These are phyloP conservation scores for Orobanche coerulescens DNA, from an alignment of 257 asterid genomes.

Conservation along the genomic window DNA sequence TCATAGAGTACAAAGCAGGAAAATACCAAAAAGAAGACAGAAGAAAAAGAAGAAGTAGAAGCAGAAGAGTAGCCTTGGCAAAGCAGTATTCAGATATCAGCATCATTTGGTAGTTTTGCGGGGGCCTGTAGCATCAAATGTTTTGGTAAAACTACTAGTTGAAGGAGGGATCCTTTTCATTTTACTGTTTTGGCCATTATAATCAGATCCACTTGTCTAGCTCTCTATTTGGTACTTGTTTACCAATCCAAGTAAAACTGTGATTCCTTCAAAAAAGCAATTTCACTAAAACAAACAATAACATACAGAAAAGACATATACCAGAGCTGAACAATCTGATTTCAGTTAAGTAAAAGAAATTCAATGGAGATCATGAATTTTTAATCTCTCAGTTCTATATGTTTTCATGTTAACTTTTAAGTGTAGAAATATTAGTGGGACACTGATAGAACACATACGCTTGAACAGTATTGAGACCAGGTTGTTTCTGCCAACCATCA, in stretches of 20 bases:
- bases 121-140: neutral
- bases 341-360: neutral
- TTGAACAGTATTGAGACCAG: constrained; percentile 78
- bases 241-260: neutral
- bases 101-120: neutral
- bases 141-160: neutral
- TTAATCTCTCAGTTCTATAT: neutral
- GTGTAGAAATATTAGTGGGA: neutral
- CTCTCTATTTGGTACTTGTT: neutral
- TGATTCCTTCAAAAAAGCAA: neutral
- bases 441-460: constrained; percentile 40
- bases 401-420: neutral
- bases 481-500: constrained; percentile 99
- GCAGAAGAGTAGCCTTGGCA: neutral
- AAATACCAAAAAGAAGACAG: neutral
- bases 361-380: neutral
- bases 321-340: neutral
- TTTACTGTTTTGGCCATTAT: neutral
- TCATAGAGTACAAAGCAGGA: neutral
- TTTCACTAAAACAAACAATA: neutral
- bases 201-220: constrained; percentile 2
- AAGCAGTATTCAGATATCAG: neutral
- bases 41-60: too few species aligned
- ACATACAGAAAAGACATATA: neutral
- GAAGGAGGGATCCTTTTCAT: neutral